Base-by-base conservation (phyloP, 2,329 filamentous ascomycete species). In the Aspergillus fumigatus region DNA sequence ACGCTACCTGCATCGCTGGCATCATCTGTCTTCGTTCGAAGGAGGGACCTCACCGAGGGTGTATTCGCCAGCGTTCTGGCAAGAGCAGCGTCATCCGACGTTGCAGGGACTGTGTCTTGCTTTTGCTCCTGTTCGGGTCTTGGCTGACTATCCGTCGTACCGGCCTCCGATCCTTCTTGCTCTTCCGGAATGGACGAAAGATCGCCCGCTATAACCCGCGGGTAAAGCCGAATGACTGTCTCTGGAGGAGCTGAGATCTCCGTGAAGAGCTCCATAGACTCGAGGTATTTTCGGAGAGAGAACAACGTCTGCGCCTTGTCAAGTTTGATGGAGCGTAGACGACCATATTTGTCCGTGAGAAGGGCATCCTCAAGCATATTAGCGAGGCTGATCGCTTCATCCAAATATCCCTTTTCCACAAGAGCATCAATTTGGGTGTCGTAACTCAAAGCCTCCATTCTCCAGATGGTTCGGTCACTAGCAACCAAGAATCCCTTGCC, bases 401-500 rank as follows among this genome's bases (percentile, higher is more conserved):
- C 93, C 54, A 92, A 90, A 58, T 85, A 83, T 9, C 82, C 85
- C 58, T 83, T 84, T 21, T 86, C 82, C 1, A 96, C 85, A 26
- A 99, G 81, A 62, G 94, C 86, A 58, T 92, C 84, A 23, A 97
- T 85, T 70, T 99, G 94, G 2, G 87, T 86, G 70, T 96, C 90
- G 69, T 99, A 99, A 62, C 92, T 89, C 40, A 92, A 86, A 3
- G 93, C 89, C 61, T 87, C 90, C 94, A 99, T 97, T 65, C 94
- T 88, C 94, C 94, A 99, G 40, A 99, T 89, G 35, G 84, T 88
- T 48, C 94, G 83, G 55, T 97, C 94, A 69, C 93, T 97, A 21
- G 88, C 88, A 52, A 97, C 92, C 57, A 97, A 83, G 66, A 99
- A 99, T 0, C 92, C 93, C 71, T 99, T 99, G 3, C 90, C 94